Percentiles rank a stretch among this genome's conserved stretches.
Evolutionary conservation across 2,329 filamentous ascomycete species (phyloP).

Genomic region (Xylariaceae sp.): DNA sequence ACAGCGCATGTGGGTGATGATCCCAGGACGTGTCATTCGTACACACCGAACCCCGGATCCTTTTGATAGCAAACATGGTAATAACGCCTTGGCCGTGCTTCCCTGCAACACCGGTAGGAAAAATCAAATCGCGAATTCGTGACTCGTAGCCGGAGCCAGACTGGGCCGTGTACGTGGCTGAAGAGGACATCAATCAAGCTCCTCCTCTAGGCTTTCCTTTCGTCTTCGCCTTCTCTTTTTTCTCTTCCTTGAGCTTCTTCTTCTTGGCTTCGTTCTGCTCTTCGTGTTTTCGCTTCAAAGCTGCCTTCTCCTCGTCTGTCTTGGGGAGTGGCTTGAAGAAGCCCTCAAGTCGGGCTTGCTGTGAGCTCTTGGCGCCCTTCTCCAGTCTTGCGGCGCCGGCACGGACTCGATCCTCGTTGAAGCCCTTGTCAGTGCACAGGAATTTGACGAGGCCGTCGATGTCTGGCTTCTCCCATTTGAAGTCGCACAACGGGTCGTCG

Average conservation of each 20-base stretch:
- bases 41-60: too few relatives aligned
- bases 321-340: conserved; percentile 95
- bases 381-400: conserved; percentile 71
- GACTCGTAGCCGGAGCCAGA: too few relatives aligned
- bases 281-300: conserved; percentile 87
- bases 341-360: conserved; percentile 87
- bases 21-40: too few relatives aligned
- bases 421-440: conserved; percentile 90
- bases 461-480: conserved; percentile 96
- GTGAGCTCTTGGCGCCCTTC: conserved; percentile 87
- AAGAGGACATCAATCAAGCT: not conserved
- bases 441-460: conserved; percentile 86
- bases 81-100: too few relatives aligned
- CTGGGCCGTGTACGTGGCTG: too few relatives aligned
- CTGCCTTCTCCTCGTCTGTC: conserved; percentile 79
- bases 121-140: too few relatives aligned
- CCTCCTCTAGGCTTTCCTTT: conserved; percentile 76
- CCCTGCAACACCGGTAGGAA: too few relatives aligned
- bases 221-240: conserved; percentile 88
- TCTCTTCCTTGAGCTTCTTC: conserved; percentile 91
- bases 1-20: too few relatives aligned
- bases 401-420: conserved; percentile 90
- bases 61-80: too few relatives aligned
- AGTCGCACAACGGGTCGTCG: conserved; percentile 83
- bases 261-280: conserved; percentile 89